Conservation (phyloP, 2,329 filamentous ascomycete genomes). For the Neofusicoccum sp. region DNA sequence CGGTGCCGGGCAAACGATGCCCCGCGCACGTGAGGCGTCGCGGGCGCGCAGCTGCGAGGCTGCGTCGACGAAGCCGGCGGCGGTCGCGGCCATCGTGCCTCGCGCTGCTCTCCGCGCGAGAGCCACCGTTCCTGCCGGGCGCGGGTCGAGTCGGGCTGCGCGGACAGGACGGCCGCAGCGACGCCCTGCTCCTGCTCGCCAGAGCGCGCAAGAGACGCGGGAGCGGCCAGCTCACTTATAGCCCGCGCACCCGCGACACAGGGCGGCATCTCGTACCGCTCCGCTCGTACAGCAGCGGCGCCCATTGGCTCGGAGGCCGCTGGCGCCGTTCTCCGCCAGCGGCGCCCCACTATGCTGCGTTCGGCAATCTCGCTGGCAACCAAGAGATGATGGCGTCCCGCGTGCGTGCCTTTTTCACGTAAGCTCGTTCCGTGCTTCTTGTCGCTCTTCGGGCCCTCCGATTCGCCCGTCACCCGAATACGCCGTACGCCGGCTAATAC, state of each 20-base stretch:
- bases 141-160: no score
- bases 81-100: no score
- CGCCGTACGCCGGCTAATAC: background rate
- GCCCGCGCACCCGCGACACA: no score
- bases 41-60: no score
- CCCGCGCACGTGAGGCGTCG: background rate
- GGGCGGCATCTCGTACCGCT: background rate
- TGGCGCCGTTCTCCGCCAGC: background rate
- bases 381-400: background rate
- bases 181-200: no score
- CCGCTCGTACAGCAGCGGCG: background rate
- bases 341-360: background rate
- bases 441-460: background rate
- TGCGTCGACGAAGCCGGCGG: no score
- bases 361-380: background rate
- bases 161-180: no score
- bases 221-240: no score
- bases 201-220: background rate
- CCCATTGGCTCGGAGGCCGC: no score
- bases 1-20: background rate
- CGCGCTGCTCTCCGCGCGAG: no score
- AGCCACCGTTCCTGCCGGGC: no score
- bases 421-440: background rate
- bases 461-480: slow-evolving; percentile 7
- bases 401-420: no score